These are phyloP conservation scores for Boletus patriciae DNA, from an alignment of 768 basidiomycete genomes.

Conservation along the genomic window DNA sequence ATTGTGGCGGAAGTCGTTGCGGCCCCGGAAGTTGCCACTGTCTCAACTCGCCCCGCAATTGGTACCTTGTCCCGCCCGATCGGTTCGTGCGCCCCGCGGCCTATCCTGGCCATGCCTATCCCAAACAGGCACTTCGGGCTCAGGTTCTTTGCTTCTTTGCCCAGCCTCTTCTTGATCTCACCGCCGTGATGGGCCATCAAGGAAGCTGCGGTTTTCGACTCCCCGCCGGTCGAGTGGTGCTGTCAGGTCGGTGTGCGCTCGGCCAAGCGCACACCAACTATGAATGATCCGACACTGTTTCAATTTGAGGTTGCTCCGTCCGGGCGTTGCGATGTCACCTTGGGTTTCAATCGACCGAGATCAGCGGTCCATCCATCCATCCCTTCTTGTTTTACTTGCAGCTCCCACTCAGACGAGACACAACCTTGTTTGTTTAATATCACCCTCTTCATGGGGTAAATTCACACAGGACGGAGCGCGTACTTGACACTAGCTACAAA, in stretches of 20 bases:
- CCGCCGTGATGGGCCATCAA: slow-evolving; percentile 1
- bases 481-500: neutral
- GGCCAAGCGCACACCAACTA: neutral
- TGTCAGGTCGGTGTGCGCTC: neutral
- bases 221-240: neutral
- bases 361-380: neutral
- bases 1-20: too few relatives aligned
- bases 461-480: neutral
- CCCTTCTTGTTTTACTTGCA: neutral
- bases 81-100: neutral
- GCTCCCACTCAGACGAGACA: neutral
- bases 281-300: neutral
- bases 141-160: neutral
- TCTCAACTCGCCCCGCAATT: neutral
- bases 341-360: neutral
- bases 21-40: neutral
- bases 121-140: neutral
- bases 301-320: neutral
- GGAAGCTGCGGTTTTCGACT: neutral
- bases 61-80: neutral
- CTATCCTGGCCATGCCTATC: too few relatives aligned
- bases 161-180: neutral
- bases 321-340: neutral
- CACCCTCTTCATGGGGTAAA: neutral
- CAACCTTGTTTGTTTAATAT: neutral